Base-by-base conservation (phyloP, 176 grass and related monocot genomes). In the Lolium rigidum region DNA sequence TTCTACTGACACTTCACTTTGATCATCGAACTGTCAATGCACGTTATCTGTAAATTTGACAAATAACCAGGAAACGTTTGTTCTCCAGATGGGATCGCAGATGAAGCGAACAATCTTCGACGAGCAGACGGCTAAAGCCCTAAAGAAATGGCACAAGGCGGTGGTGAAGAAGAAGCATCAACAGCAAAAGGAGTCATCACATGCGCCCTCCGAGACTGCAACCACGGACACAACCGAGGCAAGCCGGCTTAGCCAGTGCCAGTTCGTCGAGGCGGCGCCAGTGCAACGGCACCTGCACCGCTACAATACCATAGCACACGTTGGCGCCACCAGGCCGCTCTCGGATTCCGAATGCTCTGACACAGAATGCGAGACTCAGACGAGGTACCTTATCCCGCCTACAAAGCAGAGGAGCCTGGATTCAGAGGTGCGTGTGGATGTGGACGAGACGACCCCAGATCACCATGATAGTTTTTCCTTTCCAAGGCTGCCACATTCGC, bases 101-200 rank as follows among this genome's bases (percentile, higher is more conserved):
- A 93, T 95, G 83, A 98, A 98, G 83, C 87, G 6, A n/a, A 95
- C 93, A 18, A 95, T 98, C 54, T 98, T 98, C 54, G 85, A 98
- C 20, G 91, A 98, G 55, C 91, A 92, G 70, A 93, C 91, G 9
- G 51, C 93, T 0, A 95, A 89, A 47, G 95, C 95, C 11, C 71
- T 98, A 24, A 98, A 90, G 88, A 93, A 90, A 78, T 98, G 95
- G 95, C 85, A 84, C 28, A 84, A 90, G 59, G 79, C 67, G 8
- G 92, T 86, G 25, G 87, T 89, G 61, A 93, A 93, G 82, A 92
- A 89, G 81, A 86, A 85, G 70, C 37, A 91, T 76, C 84, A 84
- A 60, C 25, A 92, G 39, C 54, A 73, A 18, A 86, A 78, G 37
- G 86, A 47, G 22, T 84, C 72, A 39, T 85, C 85, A 4, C 63